Conservation (phyloP, 495 filamentous ascomycete genomes). For the Bathelium albidoporum region DNA sequence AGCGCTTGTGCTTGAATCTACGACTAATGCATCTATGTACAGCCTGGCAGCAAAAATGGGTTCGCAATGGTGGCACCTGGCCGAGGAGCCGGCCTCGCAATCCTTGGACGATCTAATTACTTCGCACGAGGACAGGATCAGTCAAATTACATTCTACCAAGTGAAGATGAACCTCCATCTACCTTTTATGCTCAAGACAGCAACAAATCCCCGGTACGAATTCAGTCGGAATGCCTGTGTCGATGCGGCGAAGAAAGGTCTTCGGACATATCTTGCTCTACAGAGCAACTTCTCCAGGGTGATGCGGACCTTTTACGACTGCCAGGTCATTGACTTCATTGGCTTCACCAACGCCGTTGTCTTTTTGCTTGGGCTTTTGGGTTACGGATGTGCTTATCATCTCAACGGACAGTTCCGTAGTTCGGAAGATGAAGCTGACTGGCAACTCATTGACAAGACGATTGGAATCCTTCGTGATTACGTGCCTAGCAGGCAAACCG, state of each 20-base stretch:
- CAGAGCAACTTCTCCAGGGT: conserved; percentile 25
- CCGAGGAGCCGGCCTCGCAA: conserved; percentile 7
- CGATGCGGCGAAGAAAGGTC: conserved; percentile 38
- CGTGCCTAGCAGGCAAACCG: conserved; percentile 34
- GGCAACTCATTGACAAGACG: conserved; percentile 34
- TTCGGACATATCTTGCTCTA: conserved; percentile 36
- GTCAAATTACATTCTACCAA: neutral
- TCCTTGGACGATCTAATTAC: neutral
- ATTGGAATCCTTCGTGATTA: conserved; percentile 35
- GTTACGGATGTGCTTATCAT: conserved; percentile 24
- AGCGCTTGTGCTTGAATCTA: neutral
- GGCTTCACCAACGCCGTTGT: conserved; percentile 44
- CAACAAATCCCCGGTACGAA: conserved; percentile 32
- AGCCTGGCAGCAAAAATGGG: conserved; percentile 33
- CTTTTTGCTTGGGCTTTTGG: conserved; percentile 39
- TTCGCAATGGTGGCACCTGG: conserved; percentile 25
- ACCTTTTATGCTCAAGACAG: conserved; percentile 45
- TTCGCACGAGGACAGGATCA: neutral
- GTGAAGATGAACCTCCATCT: conserved; percentile 37
- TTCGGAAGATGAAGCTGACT: conserved; percentile 37
- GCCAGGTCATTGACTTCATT: conserved; percentile 47
- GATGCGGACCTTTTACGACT: conserved; percentile 29
- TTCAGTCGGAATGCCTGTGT: conserved; percentile 35
- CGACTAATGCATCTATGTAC: neutral
- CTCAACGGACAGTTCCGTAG: conserved; percentile 6